phyloP scores from a whole-genome alignment of 331 rosid species.

The Acacia concinna region DNA sequence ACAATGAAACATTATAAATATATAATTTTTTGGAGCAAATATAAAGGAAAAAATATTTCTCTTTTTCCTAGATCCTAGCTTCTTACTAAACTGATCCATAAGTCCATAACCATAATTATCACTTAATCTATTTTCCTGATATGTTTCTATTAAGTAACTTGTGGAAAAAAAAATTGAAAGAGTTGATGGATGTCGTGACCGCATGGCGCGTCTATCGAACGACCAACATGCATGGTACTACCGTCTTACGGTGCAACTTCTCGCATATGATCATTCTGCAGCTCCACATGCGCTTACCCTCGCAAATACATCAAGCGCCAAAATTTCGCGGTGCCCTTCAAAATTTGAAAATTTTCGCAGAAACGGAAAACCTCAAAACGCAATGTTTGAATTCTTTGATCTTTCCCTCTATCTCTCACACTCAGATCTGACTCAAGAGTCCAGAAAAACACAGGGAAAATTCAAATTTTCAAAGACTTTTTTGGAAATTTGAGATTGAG shows the following conservation, averaged over 20 bases:
- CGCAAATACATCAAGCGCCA: conserved; percentile 14
- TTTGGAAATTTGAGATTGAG: neutral
- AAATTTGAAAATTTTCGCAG: conserved; percentile 15
- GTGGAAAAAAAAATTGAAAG: too few species aligned
- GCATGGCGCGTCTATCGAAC: neutral
- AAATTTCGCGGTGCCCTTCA: conserved; percentile 7
- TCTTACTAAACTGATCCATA: too few species aligned
- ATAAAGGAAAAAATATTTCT: too few species aligned
- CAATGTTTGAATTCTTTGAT: neutral
- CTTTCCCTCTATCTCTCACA: neutral
- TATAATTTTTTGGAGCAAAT: too few species aligned
- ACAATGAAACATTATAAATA: too few species aligned
- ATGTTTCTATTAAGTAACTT: too few species aligned
- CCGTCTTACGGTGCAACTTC: neutral
- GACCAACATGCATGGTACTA: too few species aligned
- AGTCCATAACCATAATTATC: too few species aligned
- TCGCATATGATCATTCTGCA: neutral
- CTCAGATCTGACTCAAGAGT: conserved; percentile 1
- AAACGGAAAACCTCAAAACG: neutral
- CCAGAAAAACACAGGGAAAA: neutral
- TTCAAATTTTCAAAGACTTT: neutral
- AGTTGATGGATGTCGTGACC: too few species aligned
- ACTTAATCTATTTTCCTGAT: too few species aligned
- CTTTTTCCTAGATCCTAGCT: too few species aligned
- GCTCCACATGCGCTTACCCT: neutral